Evolutionary conservation across 768 basidiomycete genomes (phyloP).

Genomic region (Podaxis sp.): DNA sequence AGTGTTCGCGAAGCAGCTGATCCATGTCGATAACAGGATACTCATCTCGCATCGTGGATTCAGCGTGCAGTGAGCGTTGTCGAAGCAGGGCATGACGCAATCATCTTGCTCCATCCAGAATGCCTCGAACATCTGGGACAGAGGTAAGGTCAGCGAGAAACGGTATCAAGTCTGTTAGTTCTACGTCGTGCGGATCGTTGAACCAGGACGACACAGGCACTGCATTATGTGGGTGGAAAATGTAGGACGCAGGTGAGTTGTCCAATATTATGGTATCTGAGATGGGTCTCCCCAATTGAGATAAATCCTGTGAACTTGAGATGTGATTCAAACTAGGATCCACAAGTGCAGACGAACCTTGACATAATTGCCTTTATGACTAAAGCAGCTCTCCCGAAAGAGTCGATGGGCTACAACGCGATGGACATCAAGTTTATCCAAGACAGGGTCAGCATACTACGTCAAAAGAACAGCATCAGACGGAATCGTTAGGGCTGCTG

Average conservation of each 20-base stretch:
- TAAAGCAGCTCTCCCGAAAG: slow-evolving; percentile 98
- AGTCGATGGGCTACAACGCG: slow-evolving; percentile 89
- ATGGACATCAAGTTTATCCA: slow-evolving; percentile 93
- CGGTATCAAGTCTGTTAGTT: slow-evolving; percentile 91
- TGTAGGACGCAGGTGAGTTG: slow-evolving; percentile 98
- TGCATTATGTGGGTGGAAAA: slow-evolving; percentile 98
- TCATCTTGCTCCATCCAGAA: slow-evolving; percentile 80
- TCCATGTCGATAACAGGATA: not conserved
- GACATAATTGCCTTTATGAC: slow-evolving; percentile 98
- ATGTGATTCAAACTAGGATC: not conserved
- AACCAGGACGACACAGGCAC: slow-evolving; percentile 99
- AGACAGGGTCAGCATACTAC: slow-evolving; percentile 97
- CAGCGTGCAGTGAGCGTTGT: slow-evolving; percentile 5
- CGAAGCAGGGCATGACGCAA: not conserved
- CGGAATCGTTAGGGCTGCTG: not conserved
- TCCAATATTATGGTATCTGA: slow-evolving; percentile 96
- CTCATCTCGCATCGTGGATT: slow-evolving; percentile 1
- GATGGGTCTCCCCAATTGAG: slow-evolving; percentile 92
- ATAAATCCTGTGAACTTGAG: slow-evolving; percentile 67
- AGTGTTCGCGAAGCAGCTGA: not conserved
- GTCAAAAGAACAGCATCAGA: not conserved
- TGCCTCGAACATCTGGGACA: slow-evolving; percentile 88
- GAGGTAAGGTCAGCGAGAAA: slow-evolving; percentile 85
- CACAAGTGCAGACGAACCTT: slow-evolving; percentile 52
- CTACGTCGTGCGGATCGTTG: slow-evolving; percentile 97